Evolutionary conservation across 495 filamentous ascomycete genomes (phyloP), one percentile per base, ranked within the genome.

Genomic region (Penicillium waksmanii): DNA sequence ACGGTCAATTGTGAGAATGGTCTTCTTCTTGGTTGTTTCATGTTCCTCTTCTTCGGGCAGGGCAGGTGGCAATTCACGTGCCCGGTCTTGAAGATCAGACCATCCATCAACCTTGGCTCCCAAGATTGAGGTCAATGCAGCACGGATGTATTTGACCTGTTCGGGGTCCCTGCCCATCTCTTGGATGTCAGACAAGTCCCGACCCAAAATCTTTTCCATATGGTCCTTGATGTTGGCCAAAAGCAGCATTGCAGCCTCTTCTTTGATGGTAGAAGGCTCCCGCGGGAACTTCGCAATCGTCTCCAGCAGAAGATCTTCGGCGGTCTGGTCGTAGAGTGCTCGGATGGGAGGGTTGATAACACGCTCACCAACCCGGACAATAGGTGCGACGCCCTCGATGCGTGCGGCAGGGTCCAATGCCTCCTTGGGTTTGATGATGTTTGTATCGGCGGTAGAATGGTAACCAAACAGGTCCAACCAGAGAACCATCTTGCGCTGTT

Each of bases 391-490:
- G 10, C 78, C 78, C 61, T 79, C 75, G 11, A 70, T 65, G 15
- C 71, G 61, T 48, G 65, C 69, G 3, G 70, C 66, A 31, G 69
- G 72, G 36, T 79, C 78, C 53, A 80, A 59, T 4, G 78, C 74
- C 34, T 79, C 75, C 51, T 69, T 76, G 7, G 78, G 78, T 56
- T 78, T 73, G 36, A 80, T 80, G 23, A 73, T 84, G 63, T 80
- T 83, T 35, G 79, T 80, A 58, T 81, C 78, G 43, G 76, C 83
- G 9, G 70, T 86, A 69, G 67, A 80, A 53, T 80, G 76, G 47
- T 88, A 85, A 31, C 90, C 89, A 66, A 93, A 94, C 1, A 97
- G 79, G 66, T 91, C 89, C 42, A 92, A 80, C 93, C 93, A 97
- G 27, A 97, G 88, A 3, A 90, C 81, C 79, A 96, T 89, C 76